Evolutionary conservation across 257 asterid genomes (phyloP), one percentile per base, ranked within the genome.

Genomic region (Jacaranda mimosifolia): DNA sequence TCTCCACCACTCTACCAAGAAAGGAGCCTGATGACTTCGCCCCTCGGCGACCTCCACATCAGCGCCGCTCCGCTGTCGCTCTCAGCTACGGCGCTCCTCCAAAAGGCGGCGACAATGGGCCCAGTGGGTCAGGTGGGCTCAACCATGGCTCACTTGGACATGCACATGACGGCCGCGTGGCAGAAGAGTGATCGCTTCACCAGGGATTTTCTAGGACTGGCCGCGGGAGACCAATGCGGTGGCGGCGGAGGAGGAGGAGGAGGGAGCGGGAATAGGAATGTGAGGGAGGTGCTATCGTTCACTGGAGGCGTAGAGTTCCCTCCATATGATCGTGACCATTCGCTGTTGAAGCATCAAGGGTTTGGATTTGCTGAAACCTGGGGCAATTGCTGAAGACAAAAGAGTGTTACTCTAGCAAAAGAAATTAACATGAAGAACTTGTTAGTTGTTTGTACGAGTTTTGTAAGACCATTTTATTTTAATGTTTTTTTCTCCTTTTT

Each of bases 141-240:
- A 72, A 78, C 80, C 26, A 85, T 90, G 91, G 77, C 90, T 72
- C 91, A 80, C 32, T 70, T 85, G 63, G 86, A 85, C 65, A 84
- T 75, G 70, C 87, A 84, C 58, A 76, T 69, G 80, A 13, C 60
- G 15, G 71, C 66, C 69, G 65, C 79, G 60, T 91, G 96, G 96
- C 87, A 89, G 68, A 82, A 83, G 68, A 82, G 45, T 19, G 92
- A 89, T 32, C 79, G 78, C 10, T 64, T 86, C 69, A 91, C 96
- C 6, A 79, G 92, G 64, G 92, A 91, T 73, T 91, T 91, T 70
- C 87, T 91, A 17, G 96, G 96, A 15, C 73, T 91, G 77, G 87
- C 87, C 0, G 87, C 87, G 0, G 85, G 85, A 17, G 86, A 83
- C 52, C 88, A 83, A n/a, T 63, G 79, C 1, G 70, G 83, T 11